Conservation (phyloP, 2,329 filamentous ascomycete species). For the Bimuria novae-zelandiae region DNA sequence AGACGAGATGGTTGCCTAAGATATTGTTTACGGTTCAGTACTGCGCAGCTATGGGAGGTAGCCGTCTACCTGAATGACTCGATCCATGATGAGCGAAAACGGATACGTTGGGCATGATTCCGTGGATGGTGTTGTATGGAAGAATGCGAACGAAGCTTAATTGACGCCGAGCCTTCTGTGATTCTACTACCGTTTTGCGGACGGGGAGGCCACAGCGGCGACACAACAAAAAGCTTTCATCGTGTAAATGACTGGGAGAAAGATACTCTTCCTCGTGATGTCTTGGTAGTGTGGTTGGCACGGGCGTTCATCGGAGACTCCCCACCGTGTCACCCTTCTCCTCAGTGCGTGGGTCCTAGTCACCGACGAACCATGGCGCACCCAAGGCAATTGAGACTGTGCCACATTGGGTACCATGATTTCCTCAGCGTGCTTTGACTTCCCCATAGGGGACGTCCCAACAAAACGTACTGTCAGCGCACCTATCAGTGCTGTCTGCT, state of each 20-base stretch:
- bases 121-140: not conserved
- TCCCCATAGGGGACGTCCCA: not conserved
- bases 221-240: not conserved
- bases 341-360: not conserved
- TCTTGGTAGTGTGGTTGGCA: no score
- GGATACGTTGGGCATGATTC: not conserved
- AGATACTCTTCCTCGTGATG: no score
- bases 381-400: not conserved
- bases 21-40: not conserved
- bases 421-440: not conserved
- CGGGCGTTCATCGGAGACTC: no score
- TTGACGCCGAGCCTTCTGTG: not conserved
- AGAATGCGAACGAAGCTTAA: not conserved
- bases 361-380: not conserved
- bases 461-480: not conserved
- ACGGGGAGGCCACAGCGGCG: no score
- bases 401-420: not conserved
- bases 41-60: not conserved
- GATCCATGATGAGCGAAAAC: not conserved
- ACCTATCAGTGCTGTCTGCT: not conserved
- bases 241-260: not conserved
- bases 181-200: no score
- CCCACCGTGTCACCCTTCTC: not conserved
- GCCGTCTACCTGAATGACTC: not conserved
- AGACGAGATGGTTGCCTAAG: not conserved